phyloP scores from a whole-genome alignment of 2,329 filamentous ascomycete genomes.

The Colletotrichum sp. region DNA sequence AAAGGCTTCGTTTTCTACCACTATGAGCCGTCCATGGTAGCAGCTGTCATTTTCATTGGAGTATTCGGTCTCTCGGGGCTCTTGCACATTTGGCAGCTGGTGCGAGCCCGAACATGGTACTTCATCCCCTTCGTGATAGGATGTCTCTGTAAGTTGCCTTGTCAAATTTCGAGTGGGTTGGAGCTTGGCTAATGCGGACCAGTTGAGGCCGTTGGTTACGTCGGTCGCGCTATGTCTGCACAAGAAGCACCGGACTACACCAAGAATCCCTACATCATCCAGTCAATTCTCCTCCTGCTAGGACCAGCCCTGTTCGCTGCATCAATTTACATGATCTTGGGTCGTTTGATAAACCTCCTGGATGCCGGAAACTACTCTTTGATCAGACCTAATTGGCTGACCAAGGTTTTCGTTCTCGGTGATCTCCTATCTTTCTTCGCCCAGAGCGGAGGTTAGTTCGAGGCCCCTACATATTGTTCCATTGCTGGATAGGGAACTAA shows the following conservation, averaged over 20 bases:
- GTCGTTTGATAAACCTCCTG: constrained; percentile 44
- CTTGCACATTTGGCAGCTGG: constrained; percentile 44
- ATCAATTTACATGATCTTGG: constrained; percentile 56
- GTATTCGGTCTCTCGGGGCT: constrained; percentile 45
- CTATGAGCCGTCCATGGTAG: constrained; percentile 49
- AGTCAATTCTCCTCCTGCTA: constrained; percentile 48
- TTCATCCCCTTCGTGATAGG: constrained; percentile 58
- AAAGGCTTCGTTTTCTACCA: constrained; percentile 41
- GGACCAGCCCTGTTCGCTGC: constrained; percentile 54
- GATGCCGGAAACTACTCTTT: constrained; percentile 37
- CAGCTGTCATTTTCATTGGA: constrained; percentile 46
- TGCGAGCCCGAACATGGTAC: constrained; percentile 52
- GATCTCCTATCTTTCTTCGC: constrained; percentile 58
- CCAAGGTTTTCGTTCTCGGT: constrained; percentile 59
- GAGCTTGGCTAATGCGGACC: not conserved
- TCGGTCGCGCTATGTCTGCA: constrained; percentile 52
- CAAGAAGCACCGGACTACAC: constrained; percentile 45
- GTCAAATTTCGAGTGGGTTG: not conserved
- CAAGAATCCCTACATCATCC: constrained; percentile 41
- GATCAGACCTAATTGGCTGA: constrained; percentile 46
- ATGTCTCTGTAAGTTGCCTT: constrained; percentile 50
- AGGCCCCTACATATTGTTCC: no score
- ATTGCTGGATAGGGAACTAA: not conserved
- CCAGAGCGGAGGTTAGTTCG: constrained; percentile 45
- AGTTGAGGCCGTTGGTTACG: constrained; percentile 57